Conservation (phyloP, 495 filamentous ascomycete species). For the Penicillium angulare region DNA sequence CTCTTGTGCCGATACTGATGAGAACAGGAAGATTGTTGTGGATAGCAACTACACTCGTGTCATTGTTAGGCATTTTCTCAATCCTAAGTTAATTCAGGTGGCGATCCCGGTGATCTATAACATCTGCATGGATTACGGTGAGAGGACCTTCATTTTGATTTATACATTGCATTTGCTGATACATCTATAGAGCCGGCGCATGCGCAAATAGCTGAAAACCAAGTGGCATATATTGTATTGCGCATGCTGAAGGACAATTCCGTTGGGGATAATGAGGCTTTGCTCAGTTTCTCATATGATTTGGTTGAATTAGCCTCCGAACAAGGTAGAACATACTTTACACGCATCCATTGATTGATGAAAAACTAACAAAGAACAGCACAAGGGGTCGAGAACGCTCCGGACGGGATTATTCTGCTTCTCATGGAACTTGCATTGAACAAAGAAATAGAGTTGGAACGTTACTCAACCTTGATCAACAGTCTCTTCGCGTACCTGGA, state of each 20-base stretch:
- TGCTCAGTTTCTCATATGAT: constrained; percentile 41
- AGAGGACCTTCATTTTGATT: neutral
- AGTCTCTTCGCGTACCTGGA: constrained; percentile 35
- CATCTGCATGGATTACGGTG: constrained; percentile 73
- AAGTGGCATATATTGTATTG: constrained; percentile 45
- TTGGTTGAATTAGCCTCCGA: constrained; percentile 40
- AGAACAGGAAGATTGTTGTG: constrained; percentile 67
- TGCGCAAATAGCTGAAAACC: constrained; percentile 60
- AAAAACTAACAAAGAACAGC: constrained; percentile 20
- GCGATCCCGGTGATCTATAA: constrained; percentile 71
- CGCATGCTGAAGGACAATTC: constrained; percentile 35
- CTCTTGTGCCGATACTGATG: constrained; percentile 79
- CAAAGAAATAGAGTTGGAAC: constrained; percentile 22
- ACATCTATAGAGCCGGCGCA: constrained; percentile 48
- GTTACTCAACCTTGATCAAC: constrained; percentile 34
- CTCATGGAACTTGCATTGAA: constrained; percentile 33
- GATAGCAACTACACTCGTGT: constrained; percentile 53
- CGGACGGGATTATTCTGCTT: constrained; percentile 40
- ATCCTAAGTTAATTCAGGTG: constrained; percentile 52
- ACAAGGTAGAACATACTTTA: constrained; percentile 45
- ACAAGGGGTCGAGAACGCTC: constrained; percentile 37
- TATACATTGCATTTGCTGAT: constrained; percentile 6
- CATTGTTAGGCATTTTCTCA: constrained; percentile 52
- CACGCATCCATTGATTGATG: neutral
- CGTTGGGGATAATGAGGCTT: constrained; percentile 27